Base-by-base conservation (phyloP, 345 rosid genomes). In the Rubroshorea leprosula region DNA sequence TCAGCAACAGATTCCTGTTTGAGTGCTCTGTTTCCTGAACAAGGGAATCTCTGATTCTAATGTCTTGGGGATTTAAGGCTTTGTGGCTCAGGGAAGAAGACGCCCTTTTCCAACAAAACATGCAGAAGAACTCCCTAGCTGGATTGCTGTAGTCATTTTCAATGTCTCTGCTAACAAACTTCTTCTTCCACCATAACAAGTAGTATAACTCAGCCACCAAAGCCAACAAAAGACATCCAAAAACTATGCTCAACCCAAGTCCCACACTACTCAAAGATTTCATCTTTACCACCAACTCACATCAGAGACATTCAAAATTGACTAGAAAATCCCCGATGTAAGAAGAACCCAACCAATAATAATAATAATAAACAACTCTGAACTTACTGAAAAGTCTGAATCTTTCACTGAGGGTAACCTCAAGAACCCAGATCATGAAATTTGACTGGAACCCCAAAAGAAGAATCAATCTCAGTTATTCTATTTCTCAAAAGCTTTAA, bases 231-330 rank as follows among this genome's bases (percentile, higher is more conserved):
- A 93, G 76, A 57, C 85, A 86, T 25, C 90, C 96, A 70, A 93
- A 93, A 62, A 93, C 85, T 66, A 87, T 83, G 71, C 88, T 89
- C 70, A 93, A 67, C 38, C 91, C 99, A 73, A 93, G 93, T 14
- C 97, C 99, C 45, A 89, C 87, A 73, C 88, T 74, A 38, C 99
- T 89, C 72, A 92, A 68, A 71, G 97, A 86, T 72, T 78, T 89
- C 99, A 92, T 92, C 66, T 70, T 80, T 68, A 21, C 49, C 38
- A 64, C 54, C 1, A 61, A 64, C 51, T 65, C 14, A 52, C 60
- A 44, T 53, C 22, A 54, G 14, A 55, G 45, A 12, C 45, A 39
- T 7, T 2, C 45, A 8, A 14, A 39, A 2, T 13, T 44, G 6
- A 44, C 17, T 44, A 44, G 47, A 44, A n/a, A 44, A 14, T 44